A percentile compares a stretch with the other conserved stretches of the same genome.
Evolutionary conservation across 768 basidiomycete species (phyloP).

Genomic region (Termitomyces sp.): DNA sequence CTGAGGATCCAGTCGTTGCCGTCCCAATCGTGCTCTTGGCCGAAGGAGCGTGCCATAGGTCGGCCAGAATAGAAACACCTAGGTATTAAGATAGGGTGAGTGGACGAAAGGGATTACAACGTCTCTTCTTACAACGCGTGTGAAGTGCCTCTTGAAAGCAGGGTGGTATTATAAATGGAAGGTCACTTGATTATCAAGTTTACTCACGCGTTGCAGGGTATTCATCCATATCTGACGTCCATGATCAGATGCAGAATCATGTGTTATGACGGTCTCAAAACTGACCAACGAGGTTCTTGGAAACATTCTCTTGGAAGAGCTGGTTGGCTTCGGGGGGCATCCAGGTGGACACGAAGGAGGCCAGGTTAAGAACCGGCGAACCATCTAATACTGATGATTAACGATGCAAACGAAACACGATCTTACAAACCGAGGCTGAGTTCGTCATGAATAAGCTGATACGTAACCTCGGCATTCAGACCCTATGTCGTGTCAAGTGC

Average conservation of each 20-base stretch:
- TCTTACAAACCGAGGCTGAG: slow-evolving; percentile 45
- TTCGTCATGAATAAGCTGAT: slow-evolving; percentile 56
- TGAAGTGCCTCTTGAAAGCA: slow-evolving; percentile 42
- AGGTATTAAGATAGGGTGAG: neutral
- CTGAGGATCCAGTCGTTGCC: slow-evolving; percentile 66
- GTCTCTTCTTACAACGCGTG: slow-evolving; percentile 33
- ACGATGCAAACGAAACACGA: neutral
- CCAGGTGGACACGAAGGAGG: slow-evolving; percentile 60
- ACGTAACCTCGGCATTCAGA: slow-evolving; percentile 46
- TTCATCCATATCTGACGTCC: slow-evolving; percentile 43
- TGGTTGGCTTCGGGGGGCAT: slow-evolving; percentile 48
- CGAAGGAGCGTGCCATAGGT: slow-evolving; percentile 66
- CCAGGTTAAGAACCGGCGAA: slow-evolving; percentile 58
- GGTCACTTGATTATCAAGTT: neutral
- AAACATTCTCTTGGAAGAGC: slow-evolving; percentile 56
- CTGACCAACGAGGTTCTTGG: slow-evolving; percentile 56
- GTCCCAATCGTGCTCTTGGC: slow-evolving; percentile 61
- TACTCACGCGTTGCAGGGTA: slow-evolving; percentile 54
- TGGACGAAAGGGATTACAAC: neutral
- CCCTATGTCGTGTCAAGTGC: slow-evolving; percentile 33
- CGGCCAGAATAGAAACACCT: slow-evolving; percentile 49
- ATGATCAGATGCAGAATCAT: neutral
- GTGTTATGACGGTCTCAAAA: neutral
- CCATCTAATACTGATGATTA: slow-evolving; percentile 35
- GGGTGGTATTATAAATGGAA: neutral